Evolutionary conservation across 2,329 filamentous ascomycete genomes (phyloP).

Genomic region (Ophiostoma piceae): DNA sequence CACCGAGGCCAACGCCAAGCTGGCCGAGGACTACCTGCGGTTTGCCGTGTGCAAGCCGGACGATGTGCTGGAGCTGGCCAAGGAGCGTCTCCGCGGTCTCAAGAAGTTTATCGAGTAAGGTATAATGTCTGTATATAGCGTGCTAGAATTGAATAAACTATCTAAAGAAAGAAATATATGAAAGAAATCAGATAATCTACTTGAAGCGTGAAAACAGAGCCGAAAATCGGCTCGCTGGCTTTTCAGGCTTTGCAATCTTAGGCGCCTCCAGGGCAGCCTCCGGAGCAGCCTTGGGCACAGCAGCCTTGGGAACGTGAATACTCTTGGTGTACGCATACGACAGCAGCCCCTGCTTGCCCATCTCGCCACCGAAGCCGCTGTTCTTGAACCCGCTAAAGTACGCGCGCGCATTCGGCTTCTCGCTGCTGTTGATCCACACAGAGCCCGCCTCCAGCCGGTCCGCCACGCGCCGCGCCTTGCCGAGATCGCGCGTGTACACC

Average conservation of each 20-base stretch:
- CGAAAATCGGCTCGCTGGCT: background rate
- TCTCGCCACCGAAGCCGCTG: background rate
- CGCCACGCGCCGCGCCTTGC: too few species aligned
- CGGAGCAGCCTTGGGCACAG: too few species aligned
- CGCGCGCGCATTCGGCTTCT: background rate
- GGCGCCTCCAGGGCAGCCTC: too few species aligned
- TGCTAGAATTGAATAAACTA: background rate
- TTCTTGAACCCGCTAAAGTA: background rate
- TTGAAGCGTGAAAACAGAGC: background rate
- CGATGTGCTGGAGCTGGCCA: slow-evolving; percentile 71
- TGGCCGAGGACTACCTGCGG: slow-evolving; percentile 87
- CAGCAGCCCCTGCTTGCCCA: background rate
- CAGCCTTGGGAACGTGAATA: background rate
- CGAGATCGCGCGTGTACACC: too few species aligned
- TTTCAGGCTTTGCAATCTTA: background rate
- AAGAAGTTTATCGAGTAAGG: slow-evolving; percentile 58
- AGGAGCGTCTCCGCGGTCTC: slow-evolving; percentile 66
- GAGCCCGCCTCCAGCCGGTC: background rate
- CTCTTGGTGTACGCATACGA: background rate
- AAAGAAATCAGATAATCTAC: too few species aligned
- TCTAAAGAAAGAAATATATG: background rate
- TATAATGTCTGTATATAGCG: background rate
- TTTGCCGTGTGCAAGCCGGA: slow-evolving; percentile 98
- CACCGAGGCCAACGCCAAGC: slow-evolving; percentile 72
- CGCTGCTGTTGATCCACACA: background rate